These are phyloP conservation scores for Pyricularia grisea DNA, from an alignment of 2,329 filamentous ascomycete species.

Conservation along the genomic window DNA sequence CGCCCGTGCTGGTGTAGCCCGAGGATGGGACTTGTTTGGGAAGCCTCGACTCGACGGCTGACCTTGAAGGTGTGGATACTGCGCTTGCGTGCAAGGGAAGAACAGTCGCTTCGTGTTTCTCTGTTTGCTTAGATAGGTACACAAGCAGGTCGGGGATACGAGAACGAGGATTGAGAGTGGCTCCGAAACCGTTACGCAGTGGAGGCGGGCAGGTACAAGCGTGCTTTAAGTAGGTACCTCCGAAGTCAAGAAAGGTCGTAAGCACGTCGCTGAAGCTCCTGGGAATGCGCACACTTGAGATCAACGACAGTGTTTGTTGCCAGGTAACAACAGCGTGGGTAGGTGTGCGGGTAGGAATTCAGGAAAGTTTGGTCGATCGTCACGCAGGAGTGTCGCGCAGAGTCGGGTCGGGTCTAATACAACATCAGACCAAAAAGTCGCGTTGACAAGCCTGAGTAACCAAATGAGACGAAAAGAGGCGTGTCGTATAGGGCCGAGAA, in stretches of 20 bases:
- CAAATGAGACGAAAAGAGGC: not conserved
- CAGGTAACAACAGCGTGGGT: not conserved
- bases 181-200: not conserved
- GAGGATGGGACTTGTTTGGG: not conserved
- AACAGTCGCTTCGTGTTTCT: not conserved
- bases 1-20: conserved; percentile 4
- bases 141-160: not conserved
- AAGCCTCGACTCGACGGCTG: not conserved
- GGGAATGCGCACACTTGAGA: not conserved
- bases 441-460: not conserved
- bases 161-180: not conserved
- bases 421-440: not conserved
- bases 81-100: not conserved
- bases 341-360: not conserved
- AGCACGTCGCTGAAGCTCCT: not conserved
- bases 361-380: not conserved
- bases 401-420: not conserved
- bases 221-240: not conserved
- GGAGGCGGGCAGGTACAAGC: not conserved
- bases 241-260: not conserved
- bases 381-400: not conserved
- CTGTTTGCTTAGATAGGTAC: not conserved
- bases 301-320: not conserved
- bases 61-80: not conserved
- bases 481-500: not conserved